Percentiles rank a stretch among this genome's conserved stretches.
Conservation (phyloP, 2,329 filamentous ascomycete genomes). For the Cucurbitaria berberidis region DNA sequence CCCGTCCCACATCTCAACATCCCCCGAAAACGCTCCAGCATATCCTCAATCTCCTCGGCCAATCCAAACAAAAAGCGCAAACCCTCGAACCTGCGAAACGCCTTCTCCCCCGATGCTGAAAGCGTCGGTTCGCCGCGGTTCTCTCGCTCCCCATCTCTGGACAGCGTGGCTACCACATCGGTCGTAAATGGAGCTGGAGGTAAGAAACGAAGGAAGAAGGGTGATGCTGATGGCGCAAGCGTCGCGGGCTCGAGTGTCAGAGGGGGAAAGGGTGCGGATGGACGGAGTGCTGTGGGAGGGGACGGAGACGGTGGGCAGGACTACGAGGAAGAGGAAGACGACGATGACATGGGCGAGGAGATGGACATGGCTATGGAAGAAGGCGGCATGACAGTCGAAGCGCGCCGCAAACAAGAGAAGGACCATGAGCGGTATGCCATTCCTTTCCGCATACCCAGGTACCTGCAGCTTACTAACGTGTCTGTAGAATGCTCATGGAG, state of each 20-base stretch:
- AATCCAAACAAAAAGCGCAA: slow-evolving; percentile 69
- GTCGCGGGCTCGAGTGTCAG: slow-evolving; percentile 46
- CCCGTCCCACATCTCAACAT: slow-evolving; percentile 59
- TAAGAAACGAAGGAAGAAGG: slow-evolving; percentile 61
- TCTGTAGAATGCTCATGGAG: slow-evolving; percentile 62
- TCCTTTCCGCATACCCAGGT: not conserved
- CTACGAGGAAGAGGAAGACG: slow-evolving; percentile 64
- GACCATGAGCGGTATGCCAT: slow-evolving; percentile 62
- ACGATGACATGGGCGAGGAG: slow-evolving; percentile 55
- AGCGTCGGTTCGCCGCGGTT: slow-evolving; percentile 57
- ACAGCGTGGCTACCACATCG: slow-evolving; percentile 63
- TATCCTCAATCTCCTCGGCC: slow-evolving; percentile 56
- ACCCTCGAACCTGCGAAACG: slow-evolving; percentile 76
- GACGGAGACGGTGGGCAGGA: slow-evolving; percentile 62
- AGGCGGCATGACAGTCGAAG: slow-evolving; percentile 60
- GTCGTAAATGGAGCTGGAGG: slow-evolving; percentile 49
- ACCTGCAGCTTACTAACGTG: not conserved
- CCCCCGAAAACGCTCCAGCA: slow-evolving; percentile 67
- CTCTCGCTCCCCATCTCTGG: slow-evolving; percentile 70
- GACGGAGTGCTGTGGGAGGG: slow-evolving; percentile 42
- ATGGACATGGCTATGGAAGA: slow-evolving; percentile 56
- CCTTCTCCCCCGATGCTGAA: slow-evolving; percentile 72
- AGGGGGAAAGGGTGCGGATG: slow-evolving; percentile 33
- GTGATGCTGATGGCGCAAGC: slow-evolving; percentile 35
- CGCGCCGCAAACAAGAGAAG: slow-evolving; percentile 69